phyloP scores from a whole-genome alignment of 441 rosid species.

The Populus hybrid region DNA sequence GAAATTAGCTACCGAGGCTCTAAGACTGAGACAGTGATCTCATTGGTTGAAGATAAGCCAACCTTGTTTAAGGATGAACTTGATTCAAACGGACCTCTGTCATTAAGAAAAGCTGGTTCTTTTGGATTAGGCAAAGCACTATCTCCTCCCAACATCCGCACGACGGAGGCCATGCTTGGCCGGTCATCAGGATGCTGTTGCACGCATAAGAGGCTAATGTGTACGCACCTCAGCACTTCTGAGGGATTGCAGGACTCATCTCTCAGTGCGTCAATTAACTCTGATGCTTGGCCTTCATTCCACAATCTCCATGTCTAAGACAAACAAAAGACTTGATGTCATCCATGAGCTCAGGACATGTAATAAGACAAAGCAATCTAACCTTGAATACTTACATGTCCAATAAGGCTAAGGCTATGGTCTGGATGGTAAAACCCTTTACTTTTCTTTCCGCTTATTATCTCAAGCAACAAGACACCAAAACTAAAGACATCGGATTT shows the following conservation, averaged over 20 bases:
- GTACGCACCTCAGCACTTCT: not conserved
- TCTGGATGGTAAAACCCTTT: slow-evolving; percentile 16
- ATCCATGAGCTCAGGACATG: not conserved
- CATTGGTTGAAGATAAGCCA: not conserved
- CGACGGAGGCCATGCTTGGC: not conserved
- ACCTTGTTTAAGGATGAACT: not conserved
- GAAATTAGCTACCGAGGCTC: not conserved
- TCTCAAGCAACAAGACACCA: slow-evolving; percentile 17
- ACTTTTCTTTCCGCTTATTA: slow-evolving; percentile 13
- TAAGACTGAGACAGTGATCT: not conserved
- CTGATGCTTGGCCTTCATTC: not conserved
- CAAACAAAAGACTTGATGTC: not conserved
- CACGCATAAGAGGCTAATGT: slow-evolving; percentile 4
- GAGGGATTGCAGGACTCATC: not conserved
- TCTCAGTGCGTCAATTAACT: not conserved
- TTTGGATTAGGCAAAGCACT: not conserved
- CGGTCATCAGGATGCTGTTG: not conserved
- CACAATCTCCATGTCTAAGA: slow-evolving; percentile 6
- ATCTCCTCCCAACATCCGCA: not conserved
- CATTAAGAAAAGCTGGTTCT: not conserved
- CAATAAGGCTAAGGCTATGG: not conserved
- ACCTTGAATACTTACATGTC: not conserved
- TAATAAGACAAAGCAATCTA: not conserved
- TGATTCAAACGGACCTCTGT: not conserved
- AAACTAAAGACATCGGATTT: slow-evolving; percentile 6